These are phyloP conservation scores for Ophiostoma sp. DNA, from an alignment of 2,329 filamentous ascomycete genomes.

Conservation along the genomic window DNA sequence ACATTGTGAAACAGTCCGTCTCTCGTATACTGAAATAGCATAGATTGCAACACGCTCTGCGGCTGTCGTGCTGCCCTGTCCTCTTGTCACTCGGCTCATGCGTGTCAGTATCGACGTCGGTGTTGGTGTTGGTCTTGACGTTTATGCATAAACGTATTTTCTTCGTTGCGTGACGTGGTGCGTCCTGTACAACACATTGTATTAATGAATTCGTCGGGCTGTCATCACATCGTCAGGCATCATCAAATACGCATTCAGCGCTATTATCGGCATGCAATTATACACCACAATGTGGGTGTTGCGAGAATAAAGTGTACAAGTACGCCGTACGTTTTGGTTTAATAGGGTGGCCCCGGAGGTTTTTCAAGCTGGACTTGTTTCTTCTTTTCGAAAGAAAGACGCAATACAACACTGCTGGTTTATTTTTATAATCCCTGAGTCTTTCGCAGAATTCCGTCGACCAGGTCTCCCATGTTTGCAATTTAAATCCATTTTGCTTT, in stretches of 20 bases:
- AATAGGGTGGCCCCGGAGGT: background rate
- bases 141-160: background rate
- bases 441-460: background rate
- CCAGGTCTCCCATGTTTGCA: slow-evolving; percentile 2
- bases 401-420: background rate
- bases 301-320: too few relatives aligned
- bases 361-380: background rate
- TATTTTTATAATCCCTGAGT: slow-evolving; percentile 8
- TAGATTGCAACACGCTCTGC: background rate
- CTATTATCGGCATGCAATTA: background rate
- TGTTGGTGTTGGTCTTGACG: background rate
- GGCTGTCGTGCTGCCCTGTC: background rate
- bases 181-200: background rate
- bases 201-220: background rate
- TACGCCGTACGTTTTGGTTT: too few relatives aligned
- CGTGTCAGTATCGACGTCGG: background rate
- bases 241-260: background rate
- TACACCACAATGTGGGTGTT: background rate
- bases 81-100: background rate
- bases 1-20: slow-evolving; percentile 2
- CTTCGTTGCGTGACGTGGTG: background rate
- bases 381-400: background rate
- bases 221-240: background rate
- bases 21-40: slow-evolving; percentile 10
- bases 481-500: background rate